A percentile compares a stretch with the other conserved stretches of the same genome.
These are phyloP conservation scores for Apiospora koreana DNA, from an alignment of 2,329 filamentous ascomycete species.

Conservation along the genomic window DNA sequence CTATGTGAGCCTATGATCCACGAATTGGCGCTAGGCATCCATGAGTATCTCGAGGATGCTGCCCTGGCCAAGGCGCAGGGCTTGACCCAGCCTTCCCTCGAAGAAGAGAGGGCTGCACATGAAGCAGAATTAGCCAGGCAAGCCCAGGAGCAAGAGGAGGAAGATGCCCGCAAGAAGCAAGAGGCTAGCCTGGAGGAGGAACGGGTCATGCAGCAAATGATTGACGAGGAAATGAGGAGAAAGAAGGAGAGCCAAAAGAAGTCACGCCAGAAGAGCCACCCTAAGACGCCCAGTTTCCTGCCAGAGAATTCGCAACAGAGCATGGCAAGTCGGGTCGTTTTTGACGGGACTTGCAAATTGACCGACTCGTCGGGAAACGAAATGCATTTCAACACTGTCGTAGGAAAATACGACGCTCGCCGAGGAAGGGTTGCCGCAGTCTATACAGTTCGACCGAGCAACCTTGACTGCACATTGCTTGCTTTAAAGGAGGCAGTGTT, in stretches of 20 bases:
- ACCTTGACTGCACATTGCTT: conserved; percentile 61
- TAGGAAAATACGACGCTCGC: conserved; percentile 66
- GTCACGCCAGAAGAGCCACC: conserved; percentile 60
- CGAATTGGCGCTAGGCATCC: conserved; percentile 67
- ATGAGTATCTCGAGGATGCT: conserved; percentile 83
- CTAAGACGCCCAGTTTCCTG: conserved; percentile 40
- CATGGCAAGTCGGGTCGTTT: conserved; percentile 49
- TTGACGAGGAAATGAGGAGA: conserved; percentile 71
- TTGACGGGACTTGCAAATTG: conserved; percentile 67
- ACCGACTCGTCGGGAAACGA: conserved; percentile 64
- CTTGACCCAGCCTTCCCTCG: conserved; percentile 77
- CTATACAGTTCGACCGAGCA: conserved; percentile 70
- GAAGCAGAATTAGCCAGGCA: conserved; percentile 69
- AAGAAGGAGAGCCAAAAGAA: conserved; percentile 67
- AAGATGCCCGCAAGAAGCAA: conserved; percentile 52
- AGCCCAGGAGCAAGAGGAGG: conserved; percentile 56
- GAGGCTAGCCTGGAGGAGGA: conserved; percentile 69
- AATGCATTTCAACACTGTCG: conserved; percentile 70
- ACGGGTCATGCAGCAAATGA: conserved; percentile 67
- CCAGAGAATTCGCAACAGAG: conserved; percentile 34
- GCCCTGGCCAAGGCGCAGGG: conserved; percentile 75
- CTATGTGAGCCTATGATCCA: conserved; percentile 61
- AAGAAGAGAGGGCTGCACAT: conserved; percentile 84
- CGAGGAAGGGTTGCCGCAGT: conserved; percentile 67
- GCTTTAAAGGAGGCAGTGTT: conserved; percentile 73